Evolutionary conservation across 2,329 filamentous ascomycete genomes (phyloP).

Genomic region (Beauveria sp.): DNA sequence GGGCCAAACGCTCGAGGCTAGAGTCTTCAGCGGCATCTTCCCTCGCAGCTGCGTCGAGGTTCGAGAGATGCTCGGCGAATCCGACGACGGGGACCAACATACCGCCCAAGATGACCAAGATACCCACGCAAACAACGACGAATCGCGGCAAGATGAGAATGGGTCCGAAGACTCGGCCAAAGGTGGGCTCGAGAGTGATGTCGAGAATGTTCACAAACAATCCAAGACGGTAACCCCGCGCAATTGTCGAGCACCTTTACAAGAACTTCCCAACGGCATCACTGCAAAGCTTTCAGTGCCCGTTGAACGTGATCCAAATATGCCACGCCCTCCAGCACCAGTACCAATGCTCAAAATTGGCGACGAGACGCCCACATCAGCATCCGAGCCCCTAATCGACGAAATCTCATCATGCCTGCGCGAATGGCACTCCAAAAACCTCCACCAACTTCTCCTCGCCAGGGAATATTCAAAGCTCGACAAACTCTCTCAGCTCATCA

Average conservation of each 20-base stretch:
- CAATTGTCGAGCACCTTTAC: slow-evolving; percentile 24
- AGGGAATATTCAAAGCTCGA: slow-evolving; percentile 77
- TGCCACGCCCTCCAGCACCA: slow-evolving; percentile 75
- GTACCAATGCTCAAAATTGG: slow-evolving; percentile 97
- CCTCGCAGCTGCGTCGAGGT: slow-evolving; percentile 92
- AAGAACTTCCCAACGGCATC: slow-evolving; percentile 32
- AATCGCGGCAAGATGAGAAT: slow-evolving; percentile 21
- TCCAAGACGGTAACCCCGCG: slow-evolving; percentile 14
- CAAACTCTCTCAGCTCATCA: slow-evolving; percentile 71
- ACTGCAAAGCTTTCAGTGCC: slow-evolving; percentile 38
- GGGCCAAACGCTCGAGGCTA: slow-evolving; percentile 87
- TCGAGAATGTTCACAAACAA: slow-evolving; percentile 25
- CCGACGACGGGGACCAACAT: slow-evolving; percentile 44
- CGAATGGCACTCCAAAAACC: slow-evolving; percentile 96
- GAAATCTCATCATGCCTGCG: slow-evolving; percentile 94
- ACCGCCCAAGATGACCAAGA: slow-evolving; percentile 30
- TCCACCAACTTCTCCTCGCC: slow-evolving; percentile 82
- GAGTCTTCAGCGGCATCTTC: slow-evolving; percentile 98
- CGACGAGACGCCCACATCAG: slow-evolving; percentile 88
- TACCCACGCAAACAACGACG: slow-evolving; percentile 19
- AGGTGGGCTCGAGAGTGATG: slow-evolving; percentile 39
- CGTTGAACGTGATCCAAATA: slow-evolving; percentile 54
- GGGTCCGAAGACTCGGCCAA: slow-evolving; percentile 45
- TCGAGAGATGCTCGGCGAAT: slow-evolving; percentile 79
- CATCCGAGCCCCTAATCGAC: slow-evolving; percentile 85